A percentile compares a stretch with the other conserved stretches of the same genome.
These are phyloP conservation scores for Penicillium mononematosum DNA, from an alignment of 495 filamentous ascomycete genomes.

Conservation along the genomic window DNA sequence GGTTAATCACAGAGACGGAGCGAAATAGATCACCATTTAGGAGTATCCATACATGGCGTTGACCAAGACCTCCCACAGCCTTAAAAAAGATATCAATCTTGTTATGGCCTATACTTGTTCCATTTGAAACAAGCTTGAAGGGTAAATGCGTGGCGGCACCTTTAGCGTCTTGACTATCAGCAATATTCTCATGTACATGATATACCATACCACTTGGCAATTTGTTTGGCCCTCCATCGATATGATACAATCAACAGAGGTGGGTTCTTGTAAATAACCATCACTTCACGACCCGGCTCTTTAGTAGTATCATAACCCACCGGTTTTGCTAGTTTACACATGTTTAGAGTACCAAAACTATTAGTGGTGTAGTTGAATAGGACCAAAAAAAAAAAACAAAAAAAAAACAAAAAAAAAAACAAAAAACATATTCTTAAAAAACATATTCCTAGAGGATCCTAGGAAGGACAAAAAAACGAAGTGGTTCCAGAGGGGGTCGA, in stretches of 20 bases:
- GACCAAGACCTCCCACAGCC: neutral
- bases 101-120: slow-evolving; percentile 16
- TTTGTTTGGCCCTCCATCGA: slow-evolving; percentile 11
- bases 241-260: slow-evolving; percentile 12
- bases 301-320: no score
- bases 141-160: slow-evolving; percentile 2
- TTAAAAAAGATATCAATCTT: slow-evolving; percentile 15
- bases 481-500: neutral
- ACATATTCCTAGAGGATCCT: no score
- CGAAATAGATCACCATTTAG: slow-evolving; percentile 10
- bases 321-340: no score
- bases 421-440: no score
- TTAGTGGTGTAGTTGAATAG: no score
- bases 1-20: slow-evolving; percentile 2
- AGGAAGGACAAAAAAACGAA: no score
- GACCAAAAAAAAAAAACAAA: no score
- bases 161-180: neutral
- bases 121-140: slow-evolving; percentile 13
- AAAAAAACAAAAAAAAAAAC: no score
- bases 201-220: slow-evolving; percentile 15
- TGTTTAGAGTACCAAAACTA: no score
- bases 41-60: slow-evolving; percentile 13
- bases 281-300: no score
- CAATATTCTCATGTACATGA: slow-evolving; percentile 12
- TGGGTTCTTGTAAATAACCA: slow-evolving; percentile 1